Evolutionary conservation across 352 stramenopile genomes (phyloP), one percentile per base, ranked within the genome.

Genomic region (Pilasporangium apinafurcum): DNA sequence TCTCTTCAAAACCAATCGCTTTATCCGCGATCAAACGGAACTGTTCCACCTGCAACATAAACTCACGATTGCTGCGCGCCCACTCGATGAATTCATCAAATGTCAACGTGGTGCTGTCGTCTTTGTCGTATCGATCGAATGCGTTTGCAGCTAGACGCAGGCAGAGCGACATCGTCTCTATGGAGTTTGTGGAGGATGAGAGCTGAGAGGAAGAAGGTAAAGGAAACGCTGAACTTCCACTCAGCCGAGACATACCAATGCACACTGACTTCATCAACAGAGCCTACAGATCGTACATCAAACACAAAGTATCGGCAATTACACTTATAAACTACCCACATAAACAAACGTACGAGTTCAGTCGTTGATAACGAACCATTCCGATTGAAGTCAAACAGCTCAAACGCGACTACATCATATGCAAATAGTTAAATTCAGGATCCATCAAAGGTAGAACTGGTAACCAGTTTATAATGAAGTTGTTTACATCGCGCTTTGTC

Each of bases 51-150:
- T 90, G 76, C 9, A 92, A 56, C 79, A 94, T 92, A 30, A 94
- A 92, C 29, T 75, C 78, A 2, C 80, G 79, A 29, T 92, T 88
- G 44, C 71, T 89, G n/a, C 81, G 60, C 2, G 81, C 76, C 79
- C 81, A 91, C 6, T 74, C 59, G 42, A 94, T 79, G 37, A 94
- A 92, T 33, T 86, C 82, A 28, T 91, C 78, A 33, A 82, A 88
- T 12, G 65, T 59, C 1, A 93, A 65, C 14, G 65, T 58, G 1
- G 62, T 58, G 16, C 68, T 53, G 1, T 41, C 53, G 13, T 67
- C 59, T 28, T 72, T 71, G 24, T 85, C 69, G 21, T 67, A 73
- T 17, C 59, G 62, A 5, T 62, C 40, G 47, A 91, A 91, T 1
- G 78, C 75, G 13, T 56, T 67, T 41, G 77, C 61, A 17, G 75